Base-by-base conservation (phyloP, 805 yeast species). In the Starmerella bombicola region DNA sequence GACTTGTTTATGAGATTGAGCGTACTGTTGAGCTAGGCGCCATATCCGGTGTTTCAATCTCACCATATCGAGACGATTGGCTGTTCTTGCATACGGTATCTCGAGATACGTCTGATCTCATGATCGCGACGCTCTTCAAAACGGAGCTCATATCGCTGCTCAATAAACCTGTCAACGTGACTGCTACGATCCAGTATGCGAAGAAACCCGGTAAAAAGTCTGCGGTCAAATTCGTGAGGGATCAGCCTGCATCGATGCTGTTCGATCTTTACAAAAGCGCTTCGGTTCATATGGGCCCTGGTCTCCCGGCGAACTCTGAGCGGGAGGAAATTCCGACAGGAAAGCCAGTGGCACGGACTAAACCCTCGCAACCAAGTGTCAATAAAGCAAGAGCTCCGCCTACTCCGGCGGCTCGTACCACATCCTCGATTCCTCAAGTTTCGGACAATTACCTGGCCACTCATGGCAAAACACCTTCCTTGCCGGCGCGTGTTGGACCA, bases 21-120 rank as follows among this genome's bases (percentile, higher is more conserved):
- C 67, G 70, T 41, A 61, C 73, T 2, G 68, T 84, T 34, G 72
- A 82, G 7, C 65, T 83, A 2, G 58, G 66, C 9, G 64, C 70
- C 3, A 78, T 91, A 38, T 67, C 64, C 19, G 71, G 72, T 43
- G 71, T 83, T 13, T 76, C 77, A 3, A 55, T 91, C 50, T 80
- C 95, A 0, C 73, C 69, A 35, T 66, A 75, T 41, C 91, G 86
- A 50, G 98, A 91, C 61, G 91, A 86, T 55, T 91, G 98, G 98
- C 58, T 86, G 25, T 93, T 94, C 1, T 55, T 80, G 33, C 71
- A 73, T 26, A 59, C 75, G 42, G 68, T 70, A 0, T 65, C 70
- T 4, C 51, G 63, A 3, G 54, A 59, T 2, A 70, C 67, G 38
- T 84, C 95, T 1, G 98, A 91, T 61, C 69, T 82, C 10, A 73